A percentile compares a stretch with the other conserved stretches of the same genome.
Evolutionary conservation across 768 basidiomycete genomes (phyloP).

Genomic region (Cystobasidium onofrii): DNA sequence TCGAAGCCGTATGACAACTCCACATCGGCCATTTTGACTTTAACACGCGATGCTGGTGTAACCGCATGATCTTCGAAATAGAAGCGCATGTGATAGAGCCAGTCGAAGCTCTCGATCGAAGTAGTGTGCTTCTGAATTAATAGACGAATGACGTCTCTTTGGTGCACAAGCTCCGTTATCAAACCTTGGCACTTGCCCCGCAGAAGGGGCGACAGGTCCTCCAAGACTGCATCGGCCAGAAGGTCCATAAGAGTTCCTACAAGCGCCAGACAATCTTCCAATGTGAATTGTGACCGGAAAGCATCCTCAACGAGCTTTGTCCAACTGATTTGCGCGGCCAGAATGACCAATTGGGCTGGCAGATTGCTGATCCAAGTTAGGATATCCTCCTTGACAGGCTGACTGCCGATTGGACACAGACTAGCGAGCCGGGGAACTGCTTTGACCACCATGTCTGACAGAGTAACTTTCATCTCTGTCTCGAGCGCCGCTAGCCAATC

Average conservation of each 20-base stretch:
- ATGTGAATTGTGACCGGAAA: conserved; percentile 54
- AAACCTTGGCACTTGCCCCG: conserved; percentile 97
- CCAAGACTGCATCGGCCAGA: conserved; percentile 91
- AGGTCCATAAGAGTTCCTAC: conserved; percentile 78
- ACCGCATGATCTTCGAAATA: conserved; percentile 68
- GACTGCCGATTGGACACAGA: conserved; percentile 64
- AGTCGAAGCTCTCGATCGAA: conserved; percentile 69
- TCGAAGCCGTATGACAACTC: conserved; percentile 97
- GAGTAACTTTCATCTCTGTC: conserved; percentile 79
- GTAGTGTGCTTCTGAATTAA: conserved; percentile 60
- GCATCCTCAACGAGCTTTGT: conserved; percentile 70
- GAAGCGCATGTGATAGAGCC: conserved; percentile 98
- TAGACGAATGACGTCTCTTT: conserved; percentile 81
- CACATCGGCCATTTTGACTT: conserved; percentile 79
- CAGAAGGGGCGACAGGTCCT: conserved; percentile 78
- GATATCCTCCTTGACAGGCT: conserved; percentile 60
- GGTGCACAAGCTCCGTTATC: conserved; percentile 96
- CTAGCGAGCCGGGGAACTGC: conserved; percentile 69
- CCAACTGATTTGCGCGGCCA: conserved; percentile 94
- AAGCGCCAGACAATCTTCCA: conserved; percentile 63
- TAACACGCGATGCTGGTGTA: conserved; percentile 69
- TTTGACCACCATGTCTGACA: conserved; percentile 70
- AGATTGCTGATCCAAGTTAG: conserved; percentile 87
- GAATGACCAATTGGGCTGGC: conserved; percentile 89
- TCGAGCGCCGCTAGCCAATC: conserved; percentile 94